These are phyloP conservation scores for Ustilago vetiveriae DNA, from an alignment of 1,284 basidiomycete species.

Conservation along the genomic window DNA sequence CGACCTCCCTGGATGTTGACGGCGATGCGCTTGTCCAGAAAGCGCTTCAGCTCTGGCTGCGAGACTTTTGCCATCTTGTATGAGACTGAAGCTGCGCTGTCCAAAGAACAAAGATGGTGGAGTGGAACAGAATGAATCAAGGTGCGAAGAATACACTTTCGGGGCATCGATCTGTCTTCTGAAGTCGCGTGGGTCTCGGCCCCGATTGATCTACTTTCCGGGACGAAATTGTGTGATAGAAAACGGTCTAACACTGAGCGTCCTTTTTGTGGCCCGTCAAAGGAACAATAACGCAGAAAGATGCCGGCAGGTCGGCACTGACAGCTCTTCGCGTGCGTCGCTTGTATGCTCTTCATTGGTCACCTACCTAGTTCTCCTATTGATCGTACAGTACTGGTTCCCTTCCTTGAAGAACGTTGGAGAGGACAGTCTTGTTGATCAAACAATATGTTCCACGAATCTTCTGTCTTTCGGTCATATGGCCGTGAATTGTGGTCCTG, in stretches of 20 bases:
- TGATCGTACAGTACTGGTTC: no score
- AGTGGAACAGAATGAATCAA: background rate
- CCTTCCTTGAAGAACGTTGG: background rate
- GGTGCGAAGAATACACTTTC: background rate
- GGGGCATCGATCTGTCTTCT: slow-evolving; percentile 4
- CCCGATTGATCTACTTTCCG: slow-evolving; percentile 8
- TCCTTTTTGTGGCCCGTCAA: background rate
- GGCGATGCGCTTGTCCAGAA: slow-evolving; percentile 98
- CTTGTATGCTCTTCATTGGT: background rate
- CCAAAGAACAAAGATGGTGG: background rate
- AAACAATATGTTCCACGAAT: no score
- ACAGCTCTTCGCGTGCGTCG: background rate
- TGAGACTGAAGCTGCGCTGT: background rate
- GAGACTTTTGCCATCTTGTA: slow-evolving; percentile 61
- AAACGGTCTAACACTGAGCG: background rate
- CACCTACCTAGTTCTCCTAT: no score
- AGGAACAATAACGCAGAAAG: background rate
- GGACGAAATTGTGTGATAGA: no score
- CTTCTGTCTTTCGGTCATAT: no score
- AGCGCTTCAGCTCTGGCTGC: slow-evolving; percentile 70
- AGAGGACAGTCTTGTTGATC: no score
- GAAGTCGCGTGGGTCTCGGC: slow-evolving; percentile 10
- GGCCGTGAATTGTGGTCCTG: no score
- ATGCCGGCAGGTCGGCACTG: background rate
- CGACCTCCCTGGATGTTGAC: slow-evolving; percentile 95